Evolutionary conservation across 129 eudicot species (phyloP).

Genomic region (Flaveria linearis): DNA sequence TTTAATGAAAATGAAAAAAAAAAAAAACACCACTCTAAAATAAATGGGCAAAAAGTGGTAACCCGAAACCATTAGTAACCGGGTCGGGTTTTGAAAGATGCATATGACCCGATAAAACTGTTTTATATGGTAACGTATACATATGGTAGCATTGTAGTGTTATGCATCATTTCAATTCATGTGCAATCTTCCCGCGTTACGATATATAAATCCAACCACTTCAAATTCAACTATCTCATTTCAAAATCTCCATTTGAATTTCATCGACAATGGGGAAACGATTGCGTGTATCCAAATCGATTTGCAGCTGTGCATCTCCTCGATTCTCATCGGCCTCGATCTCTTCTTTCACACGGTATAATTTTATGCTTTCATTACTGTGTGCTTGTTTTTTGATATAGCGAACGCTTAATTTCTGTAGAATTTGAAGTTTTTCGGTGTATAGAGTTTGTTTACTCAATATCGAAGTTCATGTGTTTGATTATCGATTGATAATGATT

Average conservation of each 20-base stretch:
- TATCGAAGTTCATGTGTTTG: conserved; percentile 23
- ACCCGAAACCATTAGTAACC: neutral
- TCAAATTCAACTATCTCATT: conserved; percentile 24
- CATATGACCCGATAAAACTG: conserved; percentile 16
- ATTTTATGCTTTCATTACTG: neutral
- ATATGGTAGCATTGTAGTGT: neutral
- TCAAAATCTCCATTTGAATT: conserved; percentile 18
- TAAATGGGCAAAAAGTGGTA: neutral
- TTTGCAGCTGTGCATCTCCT: conserved; percentile 82
- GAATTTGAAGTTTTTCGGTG: neutral
- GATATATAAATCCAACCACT: conserved; percentile 6
- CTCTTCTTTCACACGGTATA: conserved; percentile 60
- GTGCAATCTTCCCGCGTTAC: conserved; percentile 35
- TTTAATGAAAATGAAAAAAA: too few species aligned
- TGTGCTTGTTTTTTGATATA: conserved; percentile 1
- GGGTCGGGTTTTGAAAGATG: conserved; percentile 14
- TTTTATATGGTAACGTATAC: neutral
- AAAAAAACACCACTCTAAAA: too few species aligned
- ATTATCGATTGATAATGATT: conserved; percentile 19
- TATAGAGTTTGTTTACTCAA: conserved; percentile 3
- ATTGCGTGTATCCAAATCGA: conserved; percentile 57
- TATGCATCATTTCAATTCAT: neutral
- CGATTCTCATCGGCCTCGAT: conserved; percentile 40
- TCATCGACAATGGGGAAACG: conserved; percentile 73
- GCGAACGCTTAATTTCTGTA: conserved; percentile 9